These are phyloP conservation scores for Rhizopus microsporus DNA, from an alignment of 371 early-diverging fungal genomes.

Conservation along the genomic window DNA sequence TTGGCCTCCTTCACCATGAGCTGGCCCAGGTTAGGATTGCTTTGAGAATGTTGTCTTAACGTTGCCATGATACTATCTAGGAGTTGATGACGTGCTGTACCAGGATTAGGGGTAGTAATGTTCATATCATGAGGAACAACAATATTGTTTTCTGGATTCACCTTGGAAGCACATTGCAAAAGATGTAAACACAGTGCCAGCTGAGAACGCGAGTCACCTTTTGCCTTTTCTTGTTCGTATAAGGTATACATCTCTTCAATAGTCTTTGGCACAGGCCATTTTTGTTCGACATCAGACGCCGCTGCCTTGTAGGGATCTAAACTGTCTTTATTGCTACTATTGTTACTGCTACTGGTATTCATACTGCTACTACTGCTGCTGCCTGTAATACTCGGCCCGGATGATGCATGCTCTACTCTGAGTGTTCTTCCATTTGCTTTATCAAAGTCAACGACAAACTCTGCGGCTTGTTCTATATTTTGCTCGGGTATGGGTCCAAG, in stretches of 20 bases:
- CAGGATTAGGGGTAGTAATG: not conserved
- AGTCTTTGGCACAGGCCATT: conserved; percentile 29
- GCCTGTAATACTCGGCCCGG: no score
- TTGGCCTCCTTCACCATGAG: conserved; percentile 65
- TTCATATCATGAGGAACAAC: not conserved
- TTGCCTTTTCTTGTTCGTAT: conserved; percentile 21
- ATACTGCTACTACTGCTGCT: no score
- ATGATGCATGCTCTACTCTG: no score
- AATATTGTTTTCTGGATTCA: conserved; percentile 17
- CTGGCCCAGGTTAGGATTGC: conserved; percentile 44
- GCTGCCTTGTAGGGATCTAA: not conserved
- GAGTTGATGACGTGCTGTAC: not conserved
- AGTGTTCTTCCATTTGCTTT: no score
- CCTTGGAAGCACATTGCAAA: conserved; percentile 21
- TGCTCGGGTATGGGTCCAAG: no score
- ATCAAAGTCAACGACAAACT: no score
- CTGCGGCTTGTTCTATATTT: no score
- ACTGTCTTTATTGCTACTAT: not conserved
- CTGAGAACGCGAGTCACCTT: conserved; percentile 17
- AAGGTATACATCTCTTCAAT: conserved; percentile 25
- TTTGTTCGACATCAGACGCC: not conserved
- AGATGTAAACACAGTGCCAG: conserved; percentile 24
- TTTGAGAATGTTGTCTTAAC: not conserved
- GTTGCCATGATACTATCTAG: conserved; percentile 4
- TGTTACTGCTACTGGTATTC: not conserved